Percentiles rank a stretch among this genome's conserved stretches.
Evolutionary conservation across 495 filamentous ascomycete genomes (phyloP).

Genomic region (Sphaerosporella brunnea): DNA sequence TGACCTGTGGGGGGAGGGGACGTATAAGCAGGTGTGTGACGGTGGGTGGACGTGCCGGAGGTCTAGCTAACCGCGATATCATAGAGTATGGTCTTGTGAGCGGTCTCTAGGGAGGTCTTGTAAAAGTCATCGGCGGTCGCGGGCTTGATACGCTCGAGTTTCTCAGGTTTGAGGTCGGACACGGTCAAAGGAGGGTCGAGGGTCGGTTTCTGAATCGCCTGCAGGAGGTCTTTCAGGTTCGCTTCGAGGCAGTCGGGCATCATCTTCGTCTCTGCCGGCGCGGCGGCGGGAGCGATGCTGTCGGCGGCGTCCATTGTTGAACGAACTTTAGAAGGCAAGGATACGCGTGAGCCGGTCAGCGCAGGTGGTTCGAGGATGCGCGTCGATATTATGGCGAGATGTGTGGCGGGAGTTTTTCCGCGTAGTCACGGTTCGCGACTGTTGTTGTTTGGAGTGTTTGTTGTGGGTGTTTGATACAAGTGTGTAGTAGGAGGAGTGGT

Average conservation of each 20-base stretch:
- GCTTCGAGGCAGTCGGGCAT: constrained; percentile 10
- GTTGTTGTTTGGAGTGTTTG: too few relatives aligned
- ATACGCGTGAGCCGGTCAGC: too few relatives aligned
- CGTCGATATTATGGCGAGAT: too few relatives aligned
- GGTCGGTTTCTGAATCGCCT: constrained; percentile 14
- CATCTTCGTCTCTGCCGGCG: not conserved
- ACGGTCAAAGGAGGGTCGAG: constrained; percentile 64
- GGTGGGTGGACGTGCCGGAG: constrained; percentile 39
- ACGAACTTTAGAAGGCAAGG: too few relatives aligned
- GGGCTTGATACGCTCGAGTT: constrained; percentile 29
- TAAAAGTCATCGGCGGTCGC: constrained; percentile 21
- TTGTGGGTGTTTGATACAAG: too few relatives aligned
- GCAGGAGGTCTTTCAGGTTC: constrained; percentile 12
- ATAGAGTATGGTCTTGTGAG: constrained; percentile 22
- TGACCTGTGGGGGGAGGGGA: constrained; percentile 6
- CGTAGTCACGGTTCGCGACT: too few relatives aligned
- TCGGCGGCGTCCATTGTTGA: not conserved
- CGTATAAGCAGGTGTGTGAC: constrained; percentile 56
- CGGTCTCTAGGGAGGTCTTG: constrained; percentile 19
- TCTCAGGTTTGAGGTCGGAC: constrained; percentile 34
- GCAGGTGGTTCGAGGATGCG: too few relatives aligned
- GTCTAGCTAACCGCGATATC: constrained; percentile 22
- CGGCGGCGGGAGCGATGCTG: not conserved
- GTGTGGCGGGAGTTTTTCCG: too few relatives aligned
- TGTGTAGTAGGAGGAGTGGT: too few relatives aligned